These are phyloP conservation scores for Balakata baccata DNA, from an alignment of 345 rosid genomes.

Conservation along the genomic window DNA sequence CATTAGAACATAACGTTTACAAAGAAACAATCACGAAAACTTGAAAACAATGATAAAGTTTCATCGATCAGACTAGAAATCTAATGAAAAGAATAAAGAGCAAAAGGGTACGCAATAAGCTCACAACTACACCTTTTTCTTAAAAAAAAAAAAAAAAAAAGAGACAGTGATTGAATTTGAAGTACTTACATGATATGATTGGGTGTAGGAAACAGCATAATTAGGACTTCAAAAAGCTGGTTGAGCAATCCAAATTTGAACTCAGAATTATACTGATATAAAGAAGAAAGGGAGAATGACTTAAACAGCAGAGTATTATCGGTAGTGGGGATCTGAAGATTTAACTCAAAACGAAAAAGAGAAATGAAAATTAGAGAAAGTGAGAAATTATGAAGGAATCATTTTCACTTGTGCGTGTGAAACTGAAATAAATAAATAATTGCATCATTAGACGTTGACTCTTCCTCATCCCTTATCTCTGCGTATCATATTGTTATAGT, in stretches of 20 bases:
- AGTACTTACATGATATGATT: slow-evolving; percentile 25
- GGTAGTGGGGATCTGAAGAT: neutral
- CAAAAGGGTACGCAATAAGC: neutral
- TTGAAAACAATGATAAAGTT: neutral
- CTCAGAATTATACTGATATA: neutral
- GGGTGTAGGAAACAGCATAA: neutral
- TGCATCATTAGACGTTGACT: neutral
- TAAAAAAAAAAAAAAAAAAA: neutral
- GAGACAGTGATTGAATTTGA: neutral
- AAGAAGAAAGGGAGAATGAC: slow-evolving; percentile 1
- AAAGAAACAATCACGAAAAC: neutral
- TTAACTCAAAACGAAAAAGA: neutral
- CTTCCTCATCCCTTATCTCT: neutral
- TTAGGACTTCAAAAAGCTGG: neutral
- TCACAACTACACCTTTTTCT: neutral
- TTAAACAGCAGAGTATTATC: neutral
- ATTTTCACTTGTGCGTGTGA: neutral
- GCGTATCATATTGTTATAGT: too few species aligned
- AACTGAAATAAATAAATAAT: neutral
- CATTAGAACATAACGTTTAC: neutral
- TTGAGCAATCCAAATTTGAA: neutral
- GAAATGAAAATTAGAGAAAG: neutral
- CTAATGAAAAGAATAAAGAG: neutral
- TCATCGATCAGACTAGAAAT: neutral
- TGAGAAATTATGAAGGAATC: slow-evolving; percentile 3